Evolutionary conservation across 345 rosid species (phyloP), one percentile per base, ranked within the genome.

Genomic region (Excoecaria agallocha): DNA sequence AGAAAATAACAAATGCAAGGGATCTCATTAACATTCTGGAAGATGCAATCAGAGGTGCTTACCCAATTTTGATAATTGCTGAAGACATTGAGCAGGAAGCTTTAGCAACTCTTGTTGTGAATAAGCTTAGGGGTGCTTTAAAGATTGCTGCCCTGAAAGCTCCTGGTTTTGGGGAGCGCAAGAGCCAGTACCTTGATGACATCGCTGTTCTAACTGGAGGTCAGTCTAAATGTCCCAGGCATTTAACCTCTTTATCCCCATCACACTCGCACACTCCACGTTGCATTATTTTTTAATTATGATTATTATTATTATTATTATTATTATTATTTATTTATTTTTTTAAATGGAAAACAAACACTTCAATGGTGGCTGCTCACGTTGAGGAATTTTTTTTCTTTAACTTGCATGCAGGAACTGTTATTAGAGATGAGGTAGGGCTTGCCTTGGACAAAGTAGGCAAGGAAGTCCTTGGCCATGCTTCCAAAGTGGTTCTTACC

Each of bases 61-160:
- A 91, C 79, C 97, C 97, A 3, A 81, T 93, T 75, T 13, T 95
- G 76, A 85, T 93, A 0, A 75, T 95, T 52, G 98, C 98, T 3
- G 99, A 95, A 83, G 99, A 95, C 78, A 95, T 95, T 74, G 99
- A 95, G 74, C 99, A 95, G 72, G 99, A 95, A 81, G 98, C 99
- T 16, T 76, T 93, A 70, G 99, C 98, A 8, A 94, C 98, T 77
- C 93, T 94, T 82, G 98, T 92, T 69, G 97, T 92, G 68, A 94
- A 91, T 86, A 94, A 90, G 77, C 93, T 94, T 71, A 89, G 97
- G 82, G 98, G 98, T 20, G 77, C 98, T 69, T 62, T 94, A 73
- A 94, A 92, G 83, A 89, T 94, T 80, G 98, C 98, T 54, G 98
- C 97, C 76, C 91, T 94, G 37, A 94, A 87, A 79, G 98, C 97